A percentile compares a stretch with the other conserved stretches of the same genome.
These are phyloP conservation scores for Lentinula boryana DNA, from an alignment of 768 basidiomycete species.

Conservation along the genomic window DNA sequence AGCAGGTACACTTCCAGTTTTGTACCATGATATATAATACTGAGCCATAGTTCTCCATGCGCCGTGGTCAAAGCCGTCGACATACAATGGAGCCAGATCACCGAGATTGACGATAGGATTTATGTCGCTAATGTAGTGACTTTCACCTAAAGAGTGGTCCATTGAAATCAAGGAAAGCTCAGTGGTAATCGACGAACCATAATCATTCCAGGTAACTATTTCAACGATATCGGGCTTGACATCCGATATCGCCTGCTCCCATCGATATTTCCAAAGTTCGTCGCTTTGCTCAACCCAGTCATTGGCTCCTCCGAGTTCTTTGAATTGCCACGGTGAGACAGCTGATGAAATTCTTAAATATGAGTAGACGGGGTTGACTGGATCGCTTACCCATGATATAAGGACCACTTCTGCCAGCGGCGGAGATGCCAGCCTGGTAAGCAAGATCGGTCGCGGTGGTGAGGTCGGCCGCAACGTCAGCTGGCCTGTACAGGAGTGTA, in stretches of 20 bases:
- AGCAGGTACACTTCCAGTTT: constrained; percentile 14
- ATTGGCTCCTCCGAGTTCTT: constrained; percentile 15
- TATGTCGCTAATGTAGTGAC: constrained; percentile 33
- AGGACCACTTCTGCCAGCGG: constrained; percentile 14
- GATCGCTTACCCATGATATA: constrained; percentile 21
- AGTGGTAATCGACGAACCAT: constrained; percentile 16
- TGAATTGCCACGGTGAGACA: constrained; percentile 22
- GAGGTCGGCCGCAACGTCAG: constrained; percentile 14
- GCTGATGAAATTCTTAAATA: constrained; percentile 9
- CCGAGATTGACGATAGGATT: constrained; percentile 19
- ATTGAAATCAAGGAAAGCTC: constrained; percentile 11
- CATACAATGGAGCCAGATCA: constrained; percentile 17
- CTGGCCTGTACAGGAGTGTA: constrained; percentile 9
- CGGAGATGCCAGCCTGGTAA: constrained; percentile 14
- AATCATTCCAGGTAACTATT: constrained; percentile 18
- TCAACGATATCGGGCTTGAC: constrained; percentile 20
- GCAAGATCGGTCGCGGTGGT: constrained; percentile 22
- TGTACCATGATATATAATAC: constrained; percentile 20
- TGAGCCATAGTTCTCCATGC: constrained; percentile 19
- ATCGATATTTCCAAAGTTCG: constrained; percentile 21
- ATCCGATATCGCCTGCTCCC: constrained; percentile 19
- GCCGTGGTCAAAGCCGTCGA: constrained; percentile 18
- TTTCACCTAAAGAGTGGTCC: constrained; percentile 20
- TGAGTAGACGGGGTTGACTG: background rate
- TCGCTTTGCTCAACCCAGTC: constrained; percentile 19